Evolutionary conservation across 257 asterid species (phyloP).

Genomic region (Ballota nigra): DNA sequence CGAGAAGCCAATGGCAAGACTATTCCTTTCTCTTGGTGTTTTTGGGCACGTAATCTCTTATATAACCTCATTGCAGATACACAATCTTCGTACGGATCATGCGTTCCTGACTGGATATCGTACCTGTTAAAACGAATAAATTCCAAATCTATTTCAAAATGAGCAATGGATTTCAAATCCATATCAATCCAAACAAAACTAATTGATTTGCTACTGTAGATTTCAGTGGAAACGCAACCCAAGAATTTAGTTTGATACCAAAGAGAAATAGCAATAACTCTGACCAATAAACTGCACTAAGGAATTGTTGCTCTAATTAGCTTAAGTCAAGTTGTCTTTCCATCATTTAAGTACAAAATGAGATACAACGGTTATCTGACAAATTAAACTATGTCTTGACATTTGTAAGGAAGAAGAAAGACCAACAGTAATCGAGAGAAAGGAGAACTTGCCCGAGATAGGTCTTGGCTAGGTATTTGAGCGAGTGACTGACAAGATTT

Average conservation of each 20-base stretch:
- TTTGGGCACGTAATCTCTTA: constrained; percentile 41
- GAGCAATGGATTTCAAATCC: background rate
- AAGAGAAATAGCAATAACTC: background rate
- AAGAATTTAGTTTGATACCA: background rate
- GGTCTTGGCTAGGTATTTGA: constrained; percentile 51
- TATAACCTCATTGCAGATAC: constrained; percentile 52
- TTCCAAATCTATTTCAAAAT: background rate
- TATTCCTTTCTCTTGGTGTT: constrained; percentile 32
- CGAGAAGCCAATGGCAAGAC: constrained; percentile 16
- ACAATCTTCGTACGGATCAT: constrained; percentile 51
- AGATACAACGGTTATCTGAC: background rate
- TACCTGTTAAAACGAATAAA: constrained; percentile 30
- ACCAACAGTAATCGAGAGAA: background rate
- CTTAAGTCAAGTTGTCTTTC: background rate
- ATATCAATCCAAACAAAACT: background rate
- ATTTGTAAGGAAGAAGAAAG: background rate
- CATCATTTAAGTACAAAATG: background rate
- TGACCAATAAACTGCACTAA: background rate
- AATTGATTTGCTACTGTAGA: background rate
- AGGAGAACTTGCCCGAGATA: constrained; percentile 50
- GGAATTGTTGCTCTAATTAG: background rate
- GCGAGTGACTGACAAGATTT: constrained; percentile 56
- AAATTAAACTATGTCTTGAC: constrained; percentile 2
- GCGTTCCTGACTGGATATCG: constrained; percentile 44
- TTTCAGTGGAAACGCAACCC: background rate